phyloP scores from a whole-genome alignment of 768 basidiomycete species.

The Panaeolus cyanescens region DNA sequence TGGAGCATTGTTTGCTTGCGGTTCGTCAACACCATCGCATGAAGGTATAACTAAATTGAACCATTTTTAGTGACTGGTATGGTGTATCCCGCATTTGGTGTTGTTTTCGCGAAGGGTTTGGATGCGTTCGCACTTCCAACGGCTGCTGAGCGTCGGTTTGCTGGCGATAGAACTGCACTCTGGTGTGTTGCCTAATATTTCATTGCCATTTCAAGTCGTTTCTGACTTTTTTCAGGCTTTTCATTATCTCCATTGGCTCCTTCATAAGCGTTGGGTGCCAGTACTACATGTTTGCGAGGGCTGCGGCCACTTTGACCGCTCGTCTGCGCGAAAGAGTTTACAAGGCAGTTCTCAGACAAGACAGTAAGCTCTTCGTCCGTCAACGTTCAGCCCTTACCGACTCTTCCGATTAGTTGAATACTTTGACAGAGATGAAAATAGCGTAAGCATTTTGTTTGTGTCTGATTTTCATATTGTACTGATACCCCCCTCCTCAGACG shows the following conservation, averaged over 20 bases:
- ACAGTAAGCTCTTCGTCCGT: conserved; percentile 51
- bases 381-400: background rate
- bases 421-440: conserved; percentile 88
- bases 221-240: conserved; percentile 55
- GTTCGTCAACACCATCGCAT: conserved; percentile 28
- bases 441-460: conserved; percentile 36
- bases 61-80: conserved; percentile 50
- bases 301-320: conserved; percentile 71
- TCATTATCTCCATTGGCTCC: conserved; percentile 76
- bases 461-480: conserved; percentile 6
- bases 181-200: conserved; percentile 40
- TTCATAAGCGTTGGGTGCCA: conserved; percentile 63
- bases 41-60: conserved; percentile 5
- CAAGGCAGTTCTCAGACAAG: conserved; percentile 83
- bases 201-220: conserved; percentile 10
- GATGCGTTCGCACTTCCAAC: conserved; percentile 51
- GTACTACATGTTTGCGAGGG: conserved; percentile 65
- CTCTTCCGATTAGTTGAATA: conserved; percentile 61
- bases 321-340: conserved; percentile 75
- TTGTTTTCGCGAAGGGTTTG: conserved; percentile 70
- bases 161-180: conserved; percentile 72
- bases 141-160: conserved; percentile 41
- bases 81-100: conserved; percentile 72
- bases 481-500: conserved; percentile 41
- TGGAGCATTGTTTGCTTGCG: conserved; percentile 57